phyloP scores from a whole-genome alignment of 2,329 filamentous ascomycete genomes.

The Cryoendolithus antarcticus region DNA sequence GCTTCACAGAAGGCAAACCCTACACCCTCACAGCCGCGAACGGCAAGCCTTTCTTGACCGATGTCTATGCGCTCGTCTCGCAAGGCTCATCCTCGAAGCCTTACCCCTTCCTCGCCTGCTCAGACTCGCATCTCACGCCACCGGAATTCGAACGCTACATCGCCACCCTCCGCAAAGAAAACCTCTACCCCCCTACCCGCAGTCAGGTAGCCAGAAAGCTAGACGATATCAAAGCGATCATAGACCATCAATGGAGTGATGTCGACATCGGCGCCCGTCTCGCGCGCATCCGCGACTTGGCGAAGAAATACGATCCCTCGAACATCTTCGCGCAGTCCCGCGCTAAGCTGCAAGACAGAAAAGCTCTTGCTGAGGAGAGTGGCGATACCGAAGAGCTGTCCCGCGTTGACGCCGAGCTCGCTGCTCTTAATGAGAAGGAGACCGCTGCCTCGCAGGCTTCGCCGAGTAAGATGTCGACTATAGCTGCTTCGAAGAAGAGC shows the following conservation, averaged over 20 bases:
- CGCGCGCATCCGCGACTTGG: constrained; percentile 54
- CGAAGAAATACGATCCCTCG: constrained; percentile 35
- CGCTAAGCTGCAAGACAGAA: constrained; percentile 50
- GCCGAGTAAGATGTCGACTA: constrained; percentile 11
- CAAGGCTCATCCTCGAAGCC: constrained; percentile 74
- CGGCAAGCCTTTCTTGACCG: constrained; percentile 67
- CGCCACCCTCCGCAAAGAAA: constrained; percentile 59
- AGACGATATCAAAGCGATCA: constrained; percentile 64
- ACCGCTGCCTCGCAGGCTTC: constrained; percentile 29
- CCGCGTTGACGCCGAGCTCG: constrained; percentile 37
- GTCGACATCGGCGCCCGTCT: constrained; percentile 72
- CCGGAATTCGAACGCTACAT: constrained; percentile 73
- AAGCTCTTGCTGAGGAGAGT: constrained; percentile 52
- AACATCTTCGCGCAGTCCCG: constrained; percentile 57
- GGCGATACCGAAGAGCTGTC: constrained; percentile 49
- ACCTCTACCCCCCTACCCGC: constrained; percentile 61
- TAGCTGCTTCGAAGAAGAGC: constrained; percentile 26
- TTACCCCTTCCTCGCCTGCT: constrained; percentile 84
- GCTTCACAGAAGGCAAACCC: constrained; percentile 63
- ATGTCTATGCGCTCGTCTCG: constrained; percentile 69
- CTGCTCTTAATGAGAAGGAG: constrained; percentile 40
- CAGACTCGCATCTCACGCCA: constrained; percentile 68
- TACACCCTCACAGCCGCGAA: constrained; percentile 63
- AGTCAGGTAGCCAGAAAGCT: constrained; percentile 58
- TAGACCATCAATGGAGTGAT: constrained; percentile 72